Evolutionary conservation across 345 rosid species (phyloP).

Genomic region (Brassica juncea): DNA sequence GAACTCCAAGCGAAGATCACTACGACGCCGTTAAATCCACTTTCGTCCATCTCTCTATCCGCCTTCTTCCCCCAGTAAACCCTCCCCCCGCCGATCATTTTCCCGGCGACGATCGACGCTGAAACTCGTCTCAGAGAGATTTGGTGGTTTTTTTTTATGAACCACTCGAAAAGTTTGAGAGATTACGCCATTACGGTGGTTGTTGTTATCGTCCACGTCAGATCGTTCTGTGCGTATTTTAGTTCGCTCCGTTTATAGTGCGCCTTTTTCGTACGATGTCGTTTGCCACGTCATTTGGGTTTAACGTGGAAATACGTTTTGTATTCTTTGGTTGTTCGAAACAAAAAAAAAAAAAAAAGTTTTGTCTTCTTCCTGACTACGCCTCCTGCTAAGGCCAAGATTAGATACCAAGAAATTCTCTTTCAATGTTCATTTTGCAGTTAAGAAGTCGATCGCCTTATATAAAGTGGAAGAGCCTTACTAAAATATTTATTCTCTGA

Average conservation of each 20-base stretch:
- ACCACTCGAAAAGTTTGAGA: slow-evolving; percentile 39
- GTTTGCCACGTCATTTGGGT: slow-evolving; percentile 14
- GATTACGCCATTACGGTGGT: slow-evolving; percentile 16
- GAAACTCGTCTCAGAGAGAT: neutral
- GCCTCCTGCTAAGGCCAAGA: neutral
- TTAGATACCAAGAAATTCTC: neutral
- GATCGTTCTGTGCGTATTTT: slow-evolving; percentile 22
- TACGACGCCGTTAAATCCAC: slow-evolving; percentile 62
- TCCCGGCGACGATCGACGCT: slow-evolving; percentile 12
- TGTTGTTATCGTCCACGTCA: slow-evolving; percentile 36
- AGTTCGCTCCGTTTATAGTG: neutral
- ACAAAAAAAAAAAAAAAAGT: too few species aligned
- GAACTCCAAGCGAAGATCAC: slow-evolving; percentile 82
- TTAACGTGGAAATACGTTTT: slow-evolving; percentile 11
- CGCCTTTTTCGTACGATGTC: slow-evolving; percentile 17
- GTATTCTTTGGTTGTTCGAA: too few species aligned
- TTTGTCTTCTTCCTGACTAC: neutral
- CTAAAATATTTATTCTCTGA: neutral
- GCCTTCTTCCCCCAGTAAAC: slow-evolving; percentile 64
- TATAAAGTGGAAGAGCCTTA: neutral
- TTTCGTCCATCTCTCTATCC: slow-evolving; percentile 34
- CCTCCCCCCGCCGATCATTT: slow-evolving; percentile 62
- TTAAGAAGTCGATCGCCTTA: neutral
- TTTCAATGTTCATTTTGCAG: neutral
- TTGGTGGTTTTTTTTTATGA: slow-evolving; percentile 17